A percentile compares a stretch with the other conserved stretches of the same genome.
These are phyloP conservation scores for Arthromyces matolae DNA, from an alignment of 768 basidiomycete genomes.

Conservation along the genomic window DNA sequence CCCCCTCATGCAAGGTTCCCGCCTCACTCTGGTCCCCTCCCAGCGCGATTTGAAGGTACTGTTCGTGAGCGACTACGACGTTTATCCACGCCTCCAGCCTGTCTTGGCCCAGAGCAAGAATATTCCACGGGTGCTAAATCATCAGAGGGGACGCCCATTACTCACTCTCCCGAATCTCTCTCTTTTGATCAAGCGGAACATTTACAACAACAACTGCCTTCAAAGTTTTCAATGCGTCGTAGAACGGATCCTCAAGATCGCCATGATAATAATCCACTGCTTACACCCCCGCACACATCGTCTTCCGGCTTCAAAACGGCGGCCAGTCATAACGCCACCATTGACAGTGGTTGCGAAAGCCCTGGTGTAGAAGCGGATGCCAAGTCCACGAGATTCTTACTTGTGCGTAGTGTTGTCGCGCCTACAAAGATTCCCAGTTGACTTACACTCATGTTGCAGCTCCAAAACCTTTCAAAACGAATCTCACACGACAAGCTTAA, in stretches of 20 bases:
- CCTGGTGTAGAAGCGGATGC: slow-evolving; percentile 26
- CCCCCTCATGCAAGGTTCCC: slow-evolving; percentile 49
- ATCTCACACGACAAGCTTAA: slow-evolving; percentile 25
- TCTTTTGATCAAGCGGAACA: slow-evolving; percentile 20
- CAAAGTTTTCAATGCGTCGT: slow-evolving; percentile 30
- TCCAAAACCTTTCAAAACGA: slow-evolving; percentile 34
- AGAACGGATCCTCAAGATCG: slow-evolving; percentile 33
- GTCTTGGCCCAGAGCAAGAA: too few species aligned
- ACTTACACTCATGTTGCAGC: slow-evolving; percentile 21
- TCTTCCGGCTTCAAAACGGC: slow-evolving; percentile 49
- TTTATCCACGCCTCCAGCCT: slow-evolving; percentile 32
- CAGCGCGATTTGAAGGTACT: slow-evolving; percentile 28
- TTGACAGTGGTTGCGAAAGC: slow-evolving; percentile 21
- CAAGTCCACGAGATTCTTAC: slow-evolving; percentile 32
- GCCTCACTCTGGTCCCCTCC: slow-evolving; percentile 42
- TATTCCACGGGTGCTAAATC: neutral
- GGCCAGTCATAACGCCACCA: slow-evolving; percentile 28
- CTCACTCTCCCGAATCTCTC: slow-evolving; percentile 14
- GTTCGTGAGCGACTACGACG: slow-evolving; percentile 25
- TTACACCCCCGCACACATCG: slow-evolving; percentile 71
- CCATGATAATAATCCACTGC: slow-evolving; percentile 34
- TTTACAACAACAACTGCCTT: slow-evolving; percentile 13
- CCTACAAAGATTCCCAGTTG: too few species aligned
- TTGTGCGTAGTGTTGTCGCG: too few species aligned
- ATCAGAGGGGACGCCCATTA: neutral